These are phyloP conservation scores for Calendula officinalis DNA, from an alignment of 129 eudicot species.

Conservation along the genomic window DNA sequence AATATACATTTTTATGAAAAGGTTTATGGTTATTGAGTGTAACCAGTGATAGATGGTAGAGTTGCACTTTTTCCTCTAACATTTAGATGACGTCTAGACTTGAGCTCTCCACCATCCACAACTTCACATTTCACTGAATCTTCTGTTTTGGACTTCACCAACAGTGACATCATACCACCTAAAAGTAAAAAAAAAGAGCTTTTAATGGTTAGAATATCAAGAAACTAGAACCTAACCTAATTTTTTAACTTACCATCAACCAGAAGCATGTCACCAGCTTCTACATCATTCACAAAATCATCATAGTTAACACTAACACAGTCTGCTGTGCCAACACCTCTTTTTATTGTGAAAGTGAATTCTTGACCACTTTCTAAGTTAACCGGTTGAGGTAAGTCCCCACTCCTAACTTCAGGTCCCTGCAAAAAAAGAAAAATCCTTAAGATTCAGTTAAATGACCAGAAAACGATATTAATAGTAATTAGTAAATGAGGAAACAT, in stretches of 20 bases:
- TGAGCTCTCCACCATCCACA: slow-evolving; percentile 97
- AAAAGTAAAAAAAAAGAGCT: slow-evolving; percentile 27
- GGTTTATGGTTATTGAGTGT: slow-evolving; percentile 25
- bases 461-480: background rate
- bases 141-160: slow-evolving; percentile 79
- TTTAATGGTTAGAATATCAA: slow-evolving; percentile 9
- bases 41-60: slow-evolving; percentile 93
- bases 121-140: slow-evolving; percentile 98
- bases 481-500: background rate
- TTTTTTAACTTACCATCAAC: slow-evolving; percentile 72
- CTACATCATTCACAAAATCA: slow-evolving; percentile 96
- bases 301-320: slow-evolving; percentile 97
- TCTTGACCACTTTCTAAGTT: slow-evolving; percentile 73
- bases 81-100: slow-evolving; percentile 91
- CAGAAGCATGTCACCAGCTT: slow-evolving; percentile 97
- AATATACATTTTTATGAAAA: background rate
- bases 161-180: slow-evolving; percentile 98
- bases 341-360: slow-evolving; percentile 87
- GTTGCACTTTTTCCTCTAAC: slow-evolving; percentile 99
- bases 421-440: slow-evolving; percentile 28
- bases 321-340: slow-evolving; percentile 96
- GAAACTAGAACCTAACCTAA: background rate
- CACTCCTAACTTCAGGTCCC: slow-evolving; percentile 99
- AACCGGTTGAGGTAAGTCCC: slow-evolving; percentile 94
- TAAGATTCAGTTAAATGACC: background rate